Percentiles rank a stretch among this genome's conserved stretches.
Conservation (phyloP, 768 basidiomycete species). For the Tylopilus rubrobrunneus region DNA sequence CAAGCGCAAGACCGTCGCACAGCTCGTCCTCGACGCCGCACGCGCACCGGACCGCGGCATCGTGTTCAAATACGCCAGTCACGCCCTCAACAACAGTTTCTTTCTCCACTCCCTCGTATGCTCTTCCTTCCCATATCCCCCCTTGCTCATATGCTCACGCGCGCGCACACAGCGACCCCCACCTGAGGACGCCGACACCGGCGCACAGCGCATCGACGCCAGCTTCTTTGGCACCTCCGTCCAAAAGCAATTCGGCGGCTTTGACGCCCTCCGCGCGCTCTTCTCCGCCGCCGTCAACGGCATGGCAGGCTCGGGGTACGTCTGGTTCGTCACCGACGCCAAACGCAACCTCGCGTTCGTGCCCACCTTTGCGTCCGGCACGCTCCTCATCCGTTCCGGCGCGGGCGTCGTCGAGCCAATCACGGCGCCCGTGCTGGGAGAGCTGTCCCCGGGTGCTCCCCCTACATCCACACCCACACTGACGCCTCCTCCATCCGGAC, state of each 20-base stretch:
- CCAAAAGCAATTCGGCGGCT: slow-evolving; percentile 51
- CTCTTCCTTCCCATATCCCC: slow-evolving; percentile 1
- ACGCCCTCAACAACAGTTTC: slow-evolving; percentile 93
- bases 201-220: slow-evolving; percentile 18
- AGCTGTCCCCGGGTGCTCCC: slow-evolving; percentile 8
- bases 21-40: slow-evolving; percentile 71
- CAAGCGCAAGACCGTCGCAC: slow-evolving; percentile 55
- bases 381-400: slow-evolving; percentile 72
- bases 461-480: no score
- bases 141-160: background rate
- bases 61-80: slow-evolving; percentile 87
- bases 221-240: slow-evolving; percentile 19
- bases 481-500: no score
- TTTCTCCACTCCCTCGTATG: slow-evolving; percentile 86
- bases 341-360: slow-evolving; percentile 63
- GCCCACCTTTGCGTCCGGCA: slow-evolving; percentile 87
- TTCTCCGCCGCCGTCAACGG: slow-evolving; percentile 75
- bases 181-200: slow-evolving; percentile 13
- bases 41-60: slow-evolving; percentile 53
- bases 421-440: slow-evolving; percentile 29
- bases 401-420: slow-evolving; percentile 30
- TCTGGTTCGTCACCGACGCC: slow-evolving; percentile 82
- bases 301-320: slow-evolving; percentile 75
- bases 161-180: slow-evolving; percentile 32
- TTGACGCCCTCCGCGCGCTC: slow-evolving; percentile 67